Evolutionary conservation across 257 asterid genomes (phyloP), one percentile per base, ranked within the genome.

Genomic region (Pogostemon cablin): DNA sequence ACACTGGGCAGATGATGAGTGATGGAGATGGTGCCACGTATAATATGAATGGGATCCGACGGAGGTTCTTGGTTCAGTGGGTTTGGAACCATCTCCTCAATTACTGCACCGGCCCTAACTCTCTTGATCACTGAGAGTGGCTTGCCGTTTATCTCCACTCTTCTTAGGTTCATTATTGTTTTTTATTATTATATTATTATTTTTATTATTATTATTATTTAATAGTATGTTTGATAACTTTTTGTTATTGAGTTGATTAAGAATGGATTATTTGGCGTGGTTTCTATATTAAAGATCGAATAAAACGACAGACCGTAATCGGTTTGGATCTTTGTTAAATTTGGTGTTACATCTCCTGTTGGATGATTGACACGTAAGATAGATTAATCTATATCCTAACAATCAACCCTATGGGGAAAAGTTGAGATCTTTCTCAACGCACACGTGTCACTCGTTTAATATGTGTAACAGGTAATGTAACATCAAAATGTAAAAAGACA

Each of bases 101-200:
- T 81, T 90, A 90, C 85, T 90, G 96, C 76, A 80, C 82, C 55
- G 96, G 96, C 80, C 96, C 96, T 48, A 90, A 90, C 77, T 95
- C 96, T 56, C 88, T 90, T 56, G 96, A 87, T 87, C 85, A 90
- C 81, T 89, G 81, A 67, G 9, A 0, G 8, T 54, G 25, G 25
- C 25, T 44, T 75, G 34, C 43, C 62, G 34, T n/a, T 48, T 10
- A 34, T 34, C 50, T 12, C 42, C 12, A 9, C 43, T 68, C 2
- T 69, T 39, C 39, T 79, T 7, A 2, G 25, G 15, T 9, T 57
- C 8, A 0, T 74, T 35, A 6, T 43, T 49, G 5, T 20, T 4
- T 59, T 41, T 60, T 11, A 7, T 47, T 8, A 11, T 4, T 7
- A 2, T 43, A 9, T 43, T 43, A 6, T 43, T 43, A 0, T 43